Base-by-base conservation (phyloP, 208 protist species). In the Acanthamoeba royreba region DNA sequence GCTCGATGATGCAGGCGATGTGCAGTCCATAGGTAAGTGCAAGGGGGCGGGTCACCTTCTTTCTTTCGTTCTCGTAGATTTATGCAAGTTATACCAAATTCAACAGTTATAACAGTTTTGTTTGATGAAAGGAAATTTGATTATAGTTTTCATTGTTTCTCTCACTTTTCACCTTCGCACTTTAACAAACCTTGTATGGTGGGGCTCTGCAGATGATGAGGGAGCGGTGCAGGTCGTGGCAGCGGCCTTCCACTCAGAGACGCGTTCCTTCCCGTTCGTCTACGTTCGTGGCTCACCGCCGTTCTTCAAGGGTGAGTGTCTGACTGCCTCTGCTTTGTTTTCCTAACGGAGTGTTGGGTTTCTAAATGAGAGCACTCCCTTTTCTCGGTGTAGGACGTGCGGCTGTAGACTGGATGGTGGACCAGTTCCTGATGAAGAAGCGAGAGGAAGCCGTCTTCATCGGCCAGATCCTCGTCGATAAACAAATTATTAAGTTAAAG, bases 351-450 rank as follows among this genome's bases (percentile, higher is more conserved):
- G 69, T 11, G 61, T 31, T 1, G 11, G n/a, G 25, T n/a, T 77
- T 28, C 13, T 42, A 15, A 38, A 13, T 74, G 31, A 15, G 33
- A 33, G 22, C 69, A 17, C 5, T 43, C 9, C 19, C 31, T 83
- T 4, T 25, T 8, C 3, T 43, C n/a, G 33, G 66, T 8, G n/a
- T 5, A 42, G 35, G 33, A 33, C 72, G 72, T 22, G 72, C 43
- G 9, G 72, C 72, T 3, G 72, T 83, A 25, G 72, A 83, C 72
- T 83, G 72, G 72, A 83, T 83, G 72, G 42, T 83, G 72, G 72
- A 83, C 8, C 72, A 83, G 25, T 83, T 83, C 28, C 38, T 53
- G 72, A 9, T 83, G 25, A 83, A 53, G 42, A 83, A 83, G 17
- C 72, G 72, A 17, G 72, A 53, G 25, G 72, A 83, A n/a, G 72